Conservation (phyloP, 2,329 filamentous ascomycete genomes). For the Eutypella sp. region DNA sequence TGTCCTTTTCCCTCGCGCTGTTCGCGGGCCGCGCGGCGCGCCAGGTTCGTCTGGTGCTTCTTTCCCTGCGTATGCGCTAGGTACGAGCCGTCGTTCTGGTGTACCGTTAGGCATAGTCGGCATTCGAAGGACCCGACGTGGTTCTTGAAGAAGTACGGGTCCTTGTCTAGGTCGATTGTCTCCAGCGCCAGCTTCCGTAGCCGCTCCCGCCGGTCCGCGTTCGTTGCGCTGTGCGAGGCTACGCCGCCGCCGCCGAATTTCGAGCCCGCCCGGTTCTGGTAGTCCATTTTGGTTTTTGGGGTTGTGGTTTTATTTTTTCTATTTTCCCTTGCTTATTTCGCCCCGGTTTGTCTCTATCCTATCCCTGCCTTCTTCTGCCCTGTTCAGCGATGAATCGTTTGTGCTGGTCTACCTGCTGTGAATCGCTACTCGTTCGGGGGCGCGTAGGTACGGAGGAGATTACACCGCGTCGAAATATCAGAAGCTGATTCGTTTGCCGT, state of each 20-base stretch:
- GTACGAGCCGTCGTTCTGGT: conserved; percentile 98
- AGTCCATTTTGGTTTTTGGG: conserved; percentile 48
- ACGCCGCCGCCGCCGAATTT: conserved; percentile 98
- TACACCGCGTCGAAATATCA: too few species aligned
- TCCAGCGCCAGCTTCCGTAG: conserved; percentile 97
- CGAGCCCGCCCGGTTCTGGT: conserved; percentile 89
- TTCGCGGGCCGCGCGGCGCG: conserved; percentile 90
- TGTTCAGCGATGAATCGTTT: too few species aligned
- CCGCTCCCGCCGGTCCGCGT: conserved; percentile 94
- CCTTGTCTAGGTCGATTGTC: conserved; percentile 98
- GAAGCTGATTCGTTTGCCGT: too few species aligned
- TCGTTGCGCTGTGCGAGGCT: conserved; percentile 86
- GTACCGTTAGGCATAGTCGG: conserved; percentile 90
- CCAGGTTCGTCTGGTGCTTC: conserved; percentile 98
- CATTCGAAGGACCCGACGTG: conserved; percentile 98
- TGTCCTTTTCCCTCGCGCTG: conserved; percentile 74
- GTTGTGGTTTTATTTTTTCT: too few species aligned
- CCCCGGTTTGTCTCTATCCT: too few species aligned
- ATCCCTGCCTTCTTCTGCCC: too few species aligned
- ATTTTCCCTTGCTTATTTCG: too few species aligned
- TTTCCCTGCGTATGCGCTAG: conserved; percentile 97
- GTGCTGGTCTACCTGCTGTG: too few species aligned
- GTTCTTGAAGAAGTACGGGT: conserved; percentile 99
- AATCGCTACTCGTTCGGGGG: too few species aligned
- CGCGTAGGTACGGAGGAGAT: too few species aligned